Base-by-base conservation (phyloP, 208 protist species). In the Trypanosoma avium region DNA sequence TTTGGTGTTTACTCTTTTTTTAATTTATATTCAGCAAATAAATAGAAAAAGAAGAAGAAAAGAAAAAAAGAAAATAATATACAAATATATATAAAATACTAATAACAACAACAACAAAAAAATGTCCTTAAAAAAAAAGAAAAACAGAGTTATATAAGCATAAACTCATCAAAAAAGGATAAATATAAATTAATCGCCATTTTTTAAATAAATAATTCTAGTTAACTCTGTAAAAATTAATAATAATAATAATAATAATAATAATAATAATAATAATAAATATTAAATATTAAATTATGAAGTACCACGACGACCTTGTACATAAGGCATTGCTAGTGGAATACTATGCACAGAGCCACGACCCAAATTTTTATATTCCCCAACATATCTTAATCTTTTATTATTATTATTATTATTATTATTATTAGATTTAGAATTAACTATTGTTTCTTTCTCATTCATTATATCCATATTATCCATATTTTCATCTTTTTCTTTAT, bases 321-420 rank as follows among this genome's bases (percentile, higher is more conserved):
- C 86, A 62, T 95, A 95, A 4, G 89, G 89, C 56, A 85, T 73
- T 0, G 84, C 82, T n/a, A 95, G 80, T 7, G 74, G 84, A 61
- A 84, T 77, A 58, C 91, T 95, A 27, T 92, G 82, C 73, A 81
- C 75, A 27, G 86, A 92, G 26, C 89, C 89, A 9, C 84, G 74
- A 3, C 89, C 89, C 19, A 90, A 62, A 38, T 90, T 62, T 24
- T 69, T 79, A 43, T 79, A 76, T 17, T 81, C 77, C 0, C 81
- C 84, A 3, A 69, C 81, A 19, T 68, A 67, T 26, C 67, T 67
- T 24, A 30, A 15, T 13, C 40, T 40, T 9, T 29, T 58, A 17
- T 32, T 38, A 22, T 15, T 45, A 26, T 45, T 64, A 38, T 42
- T 63, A 10, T 50, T 29, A 9, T 15, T 57, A 21, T 26, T 43